Conservation (phyloP, 208 protist genomes). For the Strigomonas culicis region DNA sequence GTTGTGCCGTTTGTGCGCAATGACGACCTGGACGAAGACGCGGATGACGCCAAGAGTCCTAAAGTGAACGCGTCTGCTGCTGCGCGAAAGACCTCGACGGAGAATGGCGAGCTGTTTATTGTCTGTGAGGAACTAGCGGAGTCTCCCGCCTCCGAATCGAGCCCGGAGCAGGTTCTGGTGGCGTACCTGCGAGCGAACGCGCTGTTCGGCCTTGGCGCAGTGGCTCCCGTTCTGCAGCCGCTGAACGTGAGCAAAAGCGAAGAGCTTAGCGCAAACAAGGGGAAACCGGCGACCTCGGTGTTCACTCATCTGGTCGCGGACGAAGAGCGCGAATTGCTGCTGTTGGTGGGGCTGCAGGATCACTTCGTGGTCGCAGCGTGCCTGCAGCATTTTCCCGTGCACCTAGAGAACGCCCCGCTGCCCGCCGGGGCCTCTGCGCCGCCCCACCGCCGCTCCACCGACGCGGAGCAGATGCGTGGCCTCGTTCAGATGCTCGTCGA, state of each 20-base stretch:
- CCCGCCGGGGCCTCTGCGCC: no score
- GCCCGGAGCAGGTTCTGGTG: neutral
- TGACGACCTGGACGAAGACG: neutral
- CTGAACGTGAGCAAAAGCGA: neutral
- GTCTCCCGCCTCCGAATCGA: neutral
- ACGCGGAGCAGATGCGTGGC: no score
- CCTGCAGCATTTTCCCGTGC: slow-evolving; percentile 2
- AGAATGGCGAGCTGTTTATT: neutral
- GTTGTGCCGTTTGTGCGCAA: slow-evolving; percentile 11
- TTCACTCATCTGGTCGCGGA: no score
- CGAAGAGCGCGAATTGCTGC: no score
- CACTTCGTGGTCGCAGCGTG: neutral
- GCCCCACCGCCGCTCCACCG: no score
- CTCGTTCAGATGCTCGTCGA: no score
- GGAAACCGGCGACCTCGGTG: no score
- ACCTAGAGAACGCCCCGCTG: no score
- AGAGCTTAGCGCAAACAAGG: neutral
- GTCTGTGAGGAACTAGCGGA: neutral
- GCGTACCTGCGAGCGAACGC: neutral
- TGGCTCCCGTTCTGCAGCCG: neutral
- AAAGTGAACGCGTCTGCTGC: no score
- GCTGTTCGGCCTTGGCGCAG: neutral
- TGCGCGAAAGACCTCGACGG: neutral
- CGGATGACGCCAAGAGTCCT: neutral
- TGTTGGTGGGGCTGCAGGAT: neutral